These are phyloP conservation scores for Aspergillus thermomutatus DNA, from an alignment of 2,329 filamentous ascomycete species.

Conservation along the genomic window DNA sequence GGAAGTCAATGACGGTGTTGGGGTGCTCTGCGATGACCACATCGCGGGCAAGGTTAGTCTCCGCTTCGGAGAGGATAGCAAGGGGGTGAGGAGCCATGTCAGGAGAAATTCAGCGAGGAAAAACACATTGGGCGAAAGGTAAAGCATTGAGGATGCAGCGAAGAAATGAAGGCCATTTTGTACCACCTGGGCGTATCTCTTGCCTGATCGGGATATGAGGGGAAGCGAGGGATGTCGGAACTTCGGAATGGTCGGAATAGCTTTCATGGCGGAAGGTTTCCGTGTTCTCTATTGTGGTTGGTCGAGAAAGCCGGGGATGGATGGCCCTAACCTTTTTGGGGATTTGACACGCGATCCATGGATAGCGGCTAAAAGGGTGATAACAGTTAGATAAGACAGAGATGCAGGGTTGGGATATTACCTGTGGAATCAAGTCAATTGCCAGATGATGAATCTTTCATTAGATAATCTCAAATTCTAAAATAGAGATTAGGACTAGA, in stretches of 20 bases:
- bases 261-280: background rate
- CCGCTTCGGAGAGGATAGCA: slow-evolving; percentile 31
- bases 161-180: background rate
- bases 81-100: slow-evolving; percentile 32
- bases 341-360: background rate
- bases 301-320: too few relatives aligned
- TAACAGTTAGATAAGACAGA: too few relatives aligned
- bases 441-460: too few relatives aligned
- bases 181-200: background rate
- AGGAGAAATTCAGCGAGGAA: background rate
- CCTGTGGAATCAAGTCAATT: too few relatives aligned
- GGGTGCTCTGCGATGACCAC: slow-evolving; percentile 28
- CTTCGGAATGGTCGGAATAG: background rate
- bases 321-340: too few relatives aligned
- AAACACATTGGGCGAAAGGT: background rate
- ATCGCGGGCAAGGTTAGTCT: slow-evolving; percentile 35
- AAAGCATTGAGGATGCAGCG: background rate
- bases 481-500: background rate
- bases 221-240: background rate
- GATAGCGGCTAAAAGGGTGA: too few relatives aligned
- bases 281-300: background rate
- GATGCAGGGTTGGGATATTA: background rate
- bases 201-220: background rate
- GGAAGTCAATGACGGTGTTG: slow-evolving; percentile 39
- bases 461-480: too few relatives aligned